Evolutionary conservation across 257 asterid genomes (phyloP).

Genomic region (Eucommia ulmoides): DNA sequence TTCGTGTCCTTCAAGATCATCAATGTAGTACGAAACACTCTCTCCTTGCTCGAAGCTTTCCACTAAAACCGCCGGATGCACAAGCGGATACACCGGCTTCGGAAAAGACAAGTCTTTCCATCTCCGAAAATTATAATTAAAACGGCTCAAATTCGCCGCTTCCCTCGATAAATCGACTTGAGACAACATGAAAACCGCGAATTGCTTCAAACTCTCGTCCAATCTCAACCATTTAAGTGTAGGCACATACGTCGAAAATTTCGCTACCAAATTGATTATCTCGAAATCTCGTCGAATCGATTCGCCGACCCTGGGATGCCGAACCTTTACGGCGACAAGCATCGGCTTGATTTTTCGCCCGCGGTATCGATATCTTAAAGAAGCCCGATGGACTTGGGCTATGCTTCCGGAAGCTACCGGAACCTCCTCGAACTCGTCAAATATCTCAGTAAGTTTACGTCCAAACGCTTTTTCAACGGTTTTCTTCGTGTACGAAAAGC

Average conservation of each 20-base stretch:
- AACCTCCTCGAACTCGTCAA: conserved; percentile 64
- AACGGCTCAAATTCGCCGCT: conserved; percentile 86
- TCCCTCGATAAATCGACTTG: conserved; percentile 89
- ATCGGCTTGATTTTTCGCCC: conserved; percentile 52
- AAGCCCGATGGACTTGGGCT: conserved; percentile 84
- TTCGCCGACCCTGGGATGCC: conserved; percentile 92
- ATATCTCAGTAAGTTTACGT: conserved; percentile 52
- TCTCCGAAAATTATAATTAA: conserved; percentile 71
- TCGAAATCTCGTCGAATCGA: conserved; percentile 77
- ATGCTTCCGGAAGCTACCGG: conserved; percentile 94
- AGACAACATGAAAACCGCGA: conserved; percentile 84
- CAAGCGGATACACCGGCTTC: conserved; percentile 80
- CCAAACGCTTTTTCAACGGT: conserved; percentile 69
- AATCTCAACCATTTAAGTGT: conserved; percentile 72
- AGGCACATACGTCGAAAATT: conserved; percentile 52
- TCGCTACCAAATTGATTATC: conserved; percentile 60
- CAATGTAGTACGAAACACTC: conserved; percentile 63
- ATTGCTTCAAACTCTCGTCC: conserved; percentile 79
- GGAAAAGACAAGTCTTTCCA: conserved; percentile 88
- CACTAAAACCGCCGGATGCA: conserved; percentile 86
- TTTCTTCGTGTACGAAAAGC: conserved; percentile 63
- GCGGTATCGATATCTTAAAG: conserved; percentile 39
- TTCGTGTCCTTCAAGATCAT: conserved; percentile 50
- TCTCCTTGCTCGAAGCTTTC: conserved; percentile 88
- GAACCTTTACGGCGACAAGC: conserved; percentile 76